Conservation (phyloP, 495 filamentous ascomycete genomes). For the Durotheca rogersii region DNA sequence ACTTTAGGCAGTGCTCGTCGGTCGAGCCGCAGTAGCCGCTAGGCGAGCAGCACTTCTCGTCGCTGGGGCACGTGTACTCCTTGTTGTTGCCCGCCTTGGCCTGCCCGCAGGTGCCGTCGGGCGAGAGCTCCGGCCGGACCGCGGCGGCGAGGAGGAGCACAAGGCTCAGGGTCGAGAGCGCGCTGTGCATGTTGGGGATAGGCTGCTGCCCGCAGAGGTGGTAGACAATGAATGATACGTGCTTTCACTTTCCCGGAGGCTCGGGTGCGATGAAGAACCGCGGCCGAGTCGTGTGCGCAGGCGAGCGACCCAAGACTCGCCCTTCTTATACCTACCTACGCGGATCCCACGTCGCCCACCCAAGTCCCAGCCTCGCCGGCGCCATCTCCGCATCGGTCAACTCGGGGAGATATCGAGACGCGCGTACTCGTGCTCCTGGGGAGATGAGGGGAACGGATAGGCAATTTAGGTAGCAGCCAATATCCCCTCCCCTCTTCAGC, state of each 20-base stretch:
- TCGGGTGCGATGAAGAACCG: neutral
- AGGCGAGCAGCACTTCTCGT: constrained; percentile 37
- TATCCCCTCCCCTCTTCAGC: constrained; percentile 12
- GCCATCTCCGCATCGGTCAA: neutral
- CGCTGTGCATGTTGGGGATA: constrained; percentile 13
- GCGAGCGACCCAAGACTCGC: neutral
- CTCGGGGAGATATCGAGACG: constrained; percentile 8
- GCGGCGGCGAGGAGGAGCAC: constrained; percentile 35
- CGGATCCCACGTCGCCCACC: neutral
- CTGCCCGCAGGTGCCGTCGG: constrained; percentile 39
- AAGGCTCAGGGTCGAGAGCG: constrained; percentile 8
- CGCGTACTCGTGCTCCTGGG: constrained; percentile 12
- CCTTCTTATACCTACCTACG: neutral
- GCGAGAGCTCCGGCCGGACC: constrained; percentile 34
- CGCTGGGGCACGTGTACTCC: constrained; percentile 39
- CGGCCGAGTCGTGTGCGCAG: neutral
- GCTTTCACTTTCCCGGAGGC: neutral
- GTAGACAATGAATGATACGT: no score
- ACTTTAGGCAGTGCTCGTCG: constrained; percentile 39
- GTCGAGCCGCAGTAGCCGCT: constrained; percentile 41
- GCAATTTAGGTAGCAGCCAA: constrained; percentile 10
- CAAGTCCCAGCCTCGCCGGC: neutral
- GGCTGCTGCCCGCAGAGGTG: neutral
- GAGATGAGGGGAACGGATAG: constrained; percentile 14
- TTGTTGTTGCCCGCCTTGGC: constrained; percentile 28